Conservation (phyloP, 768 basidiomycete genomes). For the Mycena amicta region DNA sequence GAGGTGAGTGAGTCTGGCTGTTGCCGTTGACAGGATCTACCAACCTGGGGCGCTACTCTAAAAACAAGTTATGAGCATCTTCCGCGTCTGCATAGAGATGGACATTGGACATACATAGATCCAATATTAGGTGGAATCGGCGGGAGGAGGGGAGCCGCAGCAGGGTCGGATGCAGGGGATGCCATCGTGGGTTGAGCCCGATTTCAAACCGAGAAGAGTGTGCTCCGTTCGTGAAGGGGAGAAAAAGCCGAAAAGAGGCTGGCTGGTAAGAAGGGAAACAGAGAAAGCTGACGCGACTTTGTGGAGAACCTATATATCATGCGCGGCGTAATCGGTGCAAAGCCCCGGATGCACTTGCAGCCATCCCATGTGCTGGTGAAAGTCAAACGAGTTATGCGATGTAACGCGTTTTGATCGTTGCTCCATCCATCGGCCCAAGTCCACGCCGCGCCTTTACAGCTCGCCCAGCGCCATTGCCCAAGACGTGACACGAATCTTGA, state of each 20-base stretch:
- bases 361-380: background rate
- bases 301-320: background rate
- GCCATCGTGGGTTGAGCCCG: constrained; percentile 11
- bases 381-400: background rate
- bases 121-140: constrained; percentile 16
- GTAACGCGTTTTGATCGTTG: background rate
- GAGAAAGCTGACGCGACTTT: background rate
- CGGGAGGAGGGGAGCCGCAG: constrained; percentile 7
- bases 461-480: too few relatives aligned
- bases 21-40: background rate
- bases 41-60: constrained; percentile 17
- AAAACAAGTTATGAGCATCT: background rate
- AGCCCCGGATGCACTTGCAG: background rate
- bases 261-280: background rate
- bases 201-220: background rate
- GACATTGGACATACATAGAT: constrained; percentile 2
- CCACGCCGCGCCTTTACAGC: too few relatives aligned
- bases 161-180: background rate
- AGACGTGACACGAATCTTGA: background rate
- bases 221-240: too few relatives aligned
- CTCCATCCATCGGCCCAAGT: too few relatives aligned
- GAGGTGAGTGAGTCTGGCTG: background rate
- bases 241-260: background rate
- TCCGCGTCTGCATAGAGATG: background rate
- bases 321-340: too few relatives aligned